phyloP scores from a whole-genome alignment of 306 rosid species.

The Inga laurina region DNA sequence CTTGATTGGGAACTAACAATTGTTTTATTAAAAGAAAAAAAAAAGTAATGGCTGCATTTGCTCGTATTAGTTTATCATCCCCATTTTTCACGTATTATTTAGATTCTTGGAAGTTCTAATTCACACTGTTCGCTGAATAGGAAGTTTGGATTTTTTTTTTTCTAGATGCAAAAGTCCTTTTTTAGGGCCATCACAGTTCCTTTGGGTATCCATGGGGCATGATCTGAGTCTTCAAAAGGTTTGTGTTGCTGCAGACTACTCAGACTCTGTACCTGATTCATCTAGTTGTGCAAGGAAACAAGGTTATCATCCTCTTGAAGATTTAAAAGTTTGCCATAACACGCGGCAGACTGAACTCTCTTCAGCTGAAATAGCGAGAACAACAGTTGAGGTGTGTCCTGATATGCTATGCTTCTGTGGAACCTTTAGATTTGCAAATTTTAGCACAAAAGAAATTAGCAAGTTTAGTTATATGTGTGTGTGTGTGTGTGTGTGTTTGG shows the following conservation, averaged over 20 bases:
- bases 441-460: constrained; percentile 22
- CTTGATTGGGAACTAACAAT: constrained; percentile 8
- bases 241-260: constrained; percentile 86
- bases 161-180: constrained; percentile 63
- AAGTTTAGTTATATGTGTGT: background rate
- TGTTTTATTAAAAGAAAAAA: background rate
- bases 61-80: background rate
- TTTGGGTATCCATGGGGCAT: constrained; percentile 67
- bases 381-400: constrained; percentile 74
- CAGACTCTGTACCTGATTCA: constrained; percentile 89
- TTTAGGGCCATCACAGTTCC: constrained; percentile 57
- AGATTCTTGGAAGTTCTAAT: constrained; percentile 16
- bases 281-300: constrained; percentile 53
- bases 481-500: no score
- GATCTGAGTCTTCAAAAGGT: constrained; percentile 72
- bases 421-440: constrained; percentile 14
- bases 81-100: constrained; percentile 14
- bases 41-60: background rate
- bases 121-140: constrained; percentile 34
- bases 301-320: constrained; percentile 95
- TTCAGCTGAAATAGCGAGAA: constrained; percentile 79
- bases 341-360: constrained; percentile 69
- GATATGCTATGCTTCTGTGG: background rate
- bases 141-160: constrained; percentile 29
- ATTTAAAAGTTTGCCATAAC: constrained; percentile 55